Evolutionary conservation across 2,329 filamentous ascomycete species (phyloP).

Genomic region (Fusarium falciforme): DNA sequence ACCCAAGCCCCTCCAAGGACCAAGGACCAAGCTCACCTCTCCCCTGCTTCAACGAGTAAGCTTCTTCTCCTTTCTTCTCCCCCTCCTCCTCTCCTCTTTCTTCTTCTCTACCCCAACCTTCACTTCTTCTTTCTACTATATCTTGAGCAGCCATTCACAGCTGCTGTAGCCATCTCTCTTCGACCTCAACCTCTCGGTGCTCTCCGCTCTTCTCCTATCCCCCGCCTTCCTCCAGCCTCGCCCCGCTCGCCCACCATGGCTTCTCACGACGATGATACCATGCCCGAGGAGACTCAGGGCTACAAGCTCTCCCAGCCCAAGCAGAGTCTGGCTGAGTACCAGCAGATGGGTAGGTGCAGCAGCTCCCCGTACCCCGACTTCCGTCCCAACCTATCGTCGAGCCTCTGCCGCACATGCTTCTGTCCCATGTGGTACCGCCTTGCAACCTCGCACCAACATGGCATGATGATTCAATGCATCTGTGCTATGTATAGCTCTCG

Average conservation of each 20-base stretch:
- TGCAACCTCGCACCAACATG: constrained; percentile 19
- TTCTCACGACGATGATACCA: constrained; percentile 80
- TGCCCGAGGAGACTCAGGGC: constrained; percentile 89
- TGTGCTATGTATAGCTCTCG: background rate
- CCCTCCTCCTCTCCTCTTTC: constrained; percentile 12
- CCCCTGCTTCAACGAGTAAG: constrained; percentile 35
- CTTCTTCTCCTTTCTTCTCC: constrained; percentile 27
- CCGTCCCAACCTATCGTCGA: background rate
- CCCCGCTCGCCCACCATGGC: constrained; percentile 65
- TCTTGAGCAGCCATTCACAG: constrained; percentile 18
- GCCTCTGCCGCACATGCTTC: constrained; percentile 23
- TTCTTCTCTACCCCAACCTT: background rate
- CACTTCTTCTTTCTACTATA: constrained; percentile 26
- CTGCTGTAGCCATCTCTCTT: constrained; percentile 9
- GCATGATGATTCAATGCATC: constrained; percentile 14
- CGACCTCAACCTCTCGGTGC: constrained; percentile 3
- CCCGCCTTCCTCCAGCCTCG: constrained; percentile 27
- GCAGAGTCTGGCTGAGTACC: constrained; percentile 96
- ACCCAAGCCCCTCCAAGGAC: constrained; percentile 37
- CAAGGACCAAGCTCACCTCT: constrained; percentile 39
- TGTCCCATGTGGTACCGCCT: constrained; percentile 17
- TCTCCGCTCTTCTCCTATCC: constrained; percentile 23
- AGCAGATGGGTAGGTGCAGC: constrained; percentile 81
- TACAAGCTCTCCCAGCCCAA: constrained; percentile 98
- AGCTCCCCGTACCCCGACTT: constrained; percentile 1